Percentiles rank a stretch among this genome's conserved stretches.
Evolutionary conservation across 352 stramenopile species (phyloP).

Genomic region (Pythium catenulatum): DNA sequence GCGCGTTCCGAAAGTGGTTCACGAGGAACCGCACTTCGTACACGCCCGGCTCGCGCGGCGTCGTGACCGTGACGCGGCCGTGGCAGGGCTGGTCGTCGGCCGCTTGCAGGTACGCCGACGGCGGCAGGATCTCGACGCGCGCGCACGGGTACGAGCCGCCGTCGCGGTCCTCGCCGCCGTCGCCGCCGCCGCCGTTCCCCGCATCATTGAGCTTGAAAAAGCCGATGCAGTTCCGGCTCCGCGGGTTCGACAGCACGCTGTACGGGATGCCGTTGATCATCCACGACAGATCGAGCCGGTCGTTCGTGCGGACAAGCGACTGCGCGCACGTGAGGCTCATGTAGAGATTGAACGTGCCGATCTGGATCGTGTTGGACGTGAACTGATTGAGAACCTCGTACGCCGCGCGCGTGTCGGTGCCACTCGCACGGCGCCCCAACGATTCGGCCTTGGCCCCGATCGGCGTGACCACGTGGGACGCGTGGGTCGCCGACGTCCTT

Average conservation of each 20-base stretch:
- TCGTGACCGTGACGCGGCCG: conserved; percentile 71
- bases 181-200: conserved; percentile 33
- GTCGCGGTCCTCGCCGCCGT: no score
- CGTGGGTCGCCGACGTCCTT: no score
- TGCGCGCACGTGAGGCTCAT: conserved; percentile 79
- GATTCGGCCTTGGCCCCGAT: no score
- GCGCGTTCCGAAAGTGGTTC: conserved; percentile 80
- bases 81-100: conserved; percentile 65
- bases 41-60: conserved; percentile 71
- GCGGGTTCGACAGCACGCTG: conserved; percentile 69
- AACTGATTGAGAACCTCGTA: conserved; percentile 77
- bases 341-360: conserved; percentile 82
- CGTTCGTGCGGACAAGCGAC: conserved; percentile 67
- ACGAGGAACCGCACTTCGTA: conserved; percentile 84
- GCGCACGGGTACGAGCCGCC: no score
- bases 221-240: conserved; percentile 74
- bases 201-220: conserved; percentile 75
- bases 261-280: conserved; percentile 79
- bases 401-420: no score
- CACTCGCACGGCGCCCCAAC: no score
- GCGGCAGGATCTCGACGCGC: conserved; percentile 75
- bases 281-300: conserved; percentile 75
- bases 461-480: conserved; percentile 43
- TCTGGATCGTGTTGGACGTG: conserved; percentile 72
- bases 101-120: conserved; percentile 72